Base-by-base conservation (phyloP, 2,329 filamentous ascomycete species). In the Penicillium decumbens region DNA sequence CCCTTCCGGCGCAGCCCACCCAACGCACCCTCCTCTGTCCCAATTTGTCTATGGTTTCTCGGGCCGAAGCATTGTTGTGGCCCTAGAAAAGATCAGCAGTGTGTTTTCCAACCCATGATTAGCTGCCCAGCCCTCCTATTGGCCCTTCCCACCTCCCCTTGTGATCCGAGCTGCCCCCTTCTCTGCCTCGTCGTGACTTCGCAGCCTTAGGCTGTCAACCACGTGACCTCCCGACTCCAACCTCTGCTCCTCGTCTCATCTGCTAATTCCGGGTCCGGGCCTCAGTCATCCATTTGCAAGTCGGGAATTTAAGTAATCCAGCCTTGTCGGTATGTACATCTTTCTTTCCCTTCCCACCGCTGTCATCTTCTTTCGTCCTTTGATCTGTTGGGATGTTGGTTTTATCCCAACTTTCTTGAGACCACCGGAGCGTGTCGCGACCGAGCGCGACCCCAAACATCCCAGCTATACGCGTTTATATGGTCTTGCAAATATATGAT, bases 251-350 rank as follows among this genome's bases (percentile, higher is more conserved):
- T 45, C 33, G 45, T 53, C 50, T 50, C 51, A 55, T 51, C 56
- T 54, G 51, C 57, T 56, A 58, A 67, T 68, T 66, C 64, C 65
- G 66, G 68, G 62, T 64, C 61, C 53, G 64, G 65, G 65, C 60
- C 57, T 65, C 62, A 64, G 64, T 63, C 61, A 59, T 65, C 62
- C 65, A 64, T 61, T 66, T 63, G 64, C 62, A 63, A 68, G 61
- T 68, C 65, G 65, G 65, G 63, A 67, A 64, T 63, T 59, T 64
- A 59, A 69, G 59, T 68, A 56, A 62, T 64, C 64, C 67, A 70
- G 60, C 66, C 66, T 71, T 66, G 66, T 71, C 68, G 67, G 68
- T 71, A 71, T 66, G 68, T 71, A 65, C 47, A 48, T 55, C 40
- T 38, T 56, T 54, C 46, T 35, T 30, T 51, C 41, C 41, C 55